Evolutionary conservation across 495 filamentous ascomycete genomes (phyloP).

Genomic region (Podospora bellae-mahoneyi): DNA sequence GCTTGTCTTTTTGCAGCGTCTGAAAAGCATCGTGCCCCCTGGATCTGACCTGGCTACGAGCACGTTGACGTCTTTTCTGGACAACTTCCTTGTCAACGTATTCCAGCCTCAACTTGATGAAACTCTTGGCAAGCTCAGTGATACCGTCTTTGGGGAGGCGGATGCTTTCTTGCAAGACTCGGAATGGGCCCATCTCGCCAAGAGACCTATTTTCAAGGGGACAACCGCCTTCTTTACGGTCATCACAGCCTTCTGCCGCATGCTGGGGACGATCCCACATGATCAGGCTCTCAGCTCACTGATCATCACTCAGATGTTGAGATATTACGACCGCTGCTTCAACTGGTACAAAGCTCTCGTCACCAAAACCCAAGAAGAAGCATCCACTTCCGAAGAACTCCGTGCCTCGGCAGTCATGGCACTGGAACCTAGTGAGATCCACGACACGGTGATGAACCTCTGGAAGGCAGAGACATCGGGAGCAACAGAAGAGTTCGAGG

Average conservation of each 20-base stretch:
- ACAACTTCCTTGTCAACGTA: constrained; percentile 97
- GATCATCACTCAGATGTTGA: constrained; percentile 82
- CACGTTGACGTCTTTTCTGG: constrained; percentile 90
- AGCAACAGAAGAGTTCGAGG: constrained; percentile 25
- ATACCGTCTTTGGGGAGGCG: constrained; percentile 71
- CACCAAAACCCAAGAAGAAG: constrained; percentile 50
- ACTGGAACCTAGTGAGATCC: background rate
- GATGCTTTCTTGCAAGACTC: constrained; percentile 88
- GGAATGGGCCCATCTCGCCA: constrained; percentile 71
- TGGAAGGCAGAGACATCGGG: constrained; percentile 43
- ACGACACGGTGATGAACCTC: constrained; percentile 26
- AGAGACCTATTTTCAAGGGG: constrained; percentile 89
- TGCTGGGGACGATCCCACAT: constrained; percentile 93
- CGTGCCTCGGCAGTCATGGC: constrained; percentile 69
- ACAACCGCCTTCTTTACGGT: constrained; percentile 81
- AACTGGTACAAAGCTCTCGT: constrained; percentile 79
- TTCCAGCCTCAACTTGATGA: constrained; percentile 97
- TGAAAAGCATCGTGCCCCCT: constrained; percentile 87
- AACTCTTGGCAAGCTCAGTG: constrained; percentile 83
- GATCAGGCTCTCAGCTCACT: constrained; percentile 92
- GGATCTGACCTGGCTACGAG: constrained; percentile 78
- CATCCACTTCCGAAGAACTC: constrained; percentile 43
- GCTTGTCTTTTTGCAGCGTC: constrained; percentile 80
- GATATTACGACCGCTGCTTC: constrained; percentile 87
- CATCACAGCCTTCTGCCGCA: constrained; percentile 84